Evolutionary conservation across 345 rosid species (phyloP), one percentile per base, ranked within the genome.

Genomic region (Gossypioides kirkii): DNA sequence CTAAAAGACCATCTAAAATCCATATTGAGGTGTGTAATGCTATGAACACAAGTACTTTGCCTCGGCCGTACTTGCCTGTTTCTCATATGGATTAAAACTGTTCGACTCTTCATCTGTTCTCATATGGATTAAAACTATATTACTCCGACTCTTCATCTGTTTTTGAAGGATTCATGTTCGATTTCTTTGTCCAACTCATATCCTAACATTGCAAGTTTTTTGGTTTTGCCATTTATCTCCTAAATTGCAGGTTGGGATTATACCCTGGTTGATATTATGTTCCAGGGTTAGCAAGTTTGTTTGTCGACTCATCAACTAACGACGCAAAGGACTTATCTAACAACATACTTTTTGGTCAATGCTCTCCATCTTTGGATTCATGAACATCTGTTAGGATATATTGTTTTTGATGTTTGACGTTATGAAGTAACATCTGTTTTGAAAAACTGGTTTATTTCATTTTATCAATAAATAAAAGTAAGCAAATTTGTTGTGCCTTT

Each of bases 251-350:
- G 88, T 89, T 67, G 94, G 91, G 28, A 74, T 89, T 52, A 82
- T 89, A 73, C 94, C 94, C 11, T 89, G 94, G 91, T 82, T 89
- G 83, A 72, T 86, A 56, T 63, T 89, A 70, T 86, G 85, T 63
- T 83, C 86, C 22, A 84, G 89, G 77, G 90, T 87, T 42, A 84
- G 89, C 82, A 86, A 75, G 73, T 83, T 74, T 55, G 69, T 80
- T 36, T 66, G 72, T 54, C 65, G 79, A 74, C 58, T 81, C 38
- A 1, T 83, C 85, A 78, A 54, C 26, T 54, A 18, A 25, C 26
- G 22, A 26, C 59, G 22, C 59, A 54, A 54, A 54, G 26, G 12
- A 54, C 26, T 18, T 54, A 28, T 0, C 14, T 16, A 52, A 41
- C 6, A 9, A 53, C 49, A 62, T 53, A 18, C 66, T 20, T 71